Evolutionary conservation across 169 alveolate genomes (phyloP), one percentile per base, ranked within the genome.

Genomic region (Plasmodium cynomolgi): DNA sequence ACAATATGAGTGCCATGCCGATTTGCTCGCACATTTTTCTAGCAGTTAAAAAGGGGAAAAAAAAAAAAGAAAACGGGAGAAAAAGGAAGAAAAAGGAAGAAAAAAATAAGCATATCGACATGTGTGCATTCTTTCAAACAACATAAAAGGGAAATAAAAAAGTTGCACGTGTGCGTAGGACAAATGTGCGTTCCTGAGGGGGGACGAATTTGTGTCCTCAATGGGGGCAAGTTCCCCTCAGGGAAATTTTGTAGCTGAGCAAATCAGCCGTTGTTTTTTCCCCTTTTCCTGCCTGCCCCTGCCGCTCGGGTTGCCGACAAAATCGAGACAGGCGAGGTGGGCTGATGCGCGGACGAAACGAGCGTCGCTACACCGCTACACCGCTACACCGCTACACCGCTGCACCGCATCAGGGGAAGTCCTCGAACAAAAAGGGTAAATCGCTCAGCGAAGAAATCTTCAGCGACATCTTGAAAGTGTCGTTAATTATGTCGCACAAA

Each of bases 381-480:
- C 11, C 5, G 5, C 5, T 44, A 44, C 11, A 44, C 11, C 5
- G 5, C 5, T 80, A 39, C 5, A 81, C 13, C 50, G 20, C 29
- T 11, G 44, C 17, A 71, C 9, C 72, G 17, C 72, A 41, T 75
- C 81, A 85, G 13, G 84, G 47, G 26, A 75, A 77, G 26, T 90
- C 94, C 50, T 90, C 94, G 82, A 81, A 90, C 20, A 90, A 34
- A 90, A 80, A 90, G 44, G 94, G 94, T 1, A 90, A 81, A 90
- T 90, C 94, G 62, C 74, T 81, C 5, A 90, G 62, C 9, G 94
- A 90, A 8, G 90, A 81, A 8, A 90, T 44, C 72, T 90, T 90
- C 41, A 90, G 29, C 6, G 94, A 20, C 84, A 90, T 79, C 23
- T 90, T 81, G 79, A 90, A 81, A 68, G 81, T 90, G 5, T 90